Evolutionary conservation across 2,329 filamentous ascomycete genomes (phyloP).

Genomic region (Chrysosporium keratinophilum): DNA sequence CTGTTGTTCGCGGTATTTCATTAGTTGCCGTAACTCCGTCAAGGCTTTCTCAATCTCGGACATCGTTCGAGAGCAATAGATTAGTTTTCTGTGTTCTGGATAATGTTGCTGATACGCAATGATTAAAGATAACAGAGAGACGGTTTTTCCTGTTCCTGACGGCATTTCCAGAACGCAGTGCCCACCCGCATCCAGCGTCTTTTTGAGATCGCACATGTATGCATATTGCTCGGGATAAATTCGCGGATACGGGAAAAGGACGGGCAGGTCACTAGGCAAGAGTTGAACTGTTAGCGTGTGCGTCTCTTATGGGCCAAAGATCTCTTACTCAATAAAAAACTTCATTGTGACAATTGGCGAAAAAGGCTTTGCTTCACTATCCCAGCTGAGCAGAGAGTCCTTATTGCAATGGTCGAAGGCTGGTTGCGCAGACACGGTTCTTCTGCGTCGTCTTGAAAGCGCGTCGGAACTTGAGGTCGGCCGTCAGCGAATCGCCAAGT

Average conservation of each 20-base stretch:
- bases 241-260: conserved; percentile 64
- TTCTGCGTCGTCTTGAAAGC: background rate
- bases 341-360: conserved; percentile 47
- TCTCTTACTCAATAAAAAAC: conserved; percentile 61
- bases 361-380: background rate
- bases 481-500: conserved; percentile 1
- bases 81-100: conserved; percentile 86
- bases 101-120: conserved; percentile 93
- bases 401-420: background rate
- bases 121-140: conserved; percentile 88
- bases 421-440: background rate
- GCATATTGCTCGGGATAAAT: conserved; percentile 67
- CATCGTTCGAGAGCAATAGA: conserved; percentile 99
- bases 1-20: conserved; percentile 86
- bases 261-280: conserved; percentile 51
- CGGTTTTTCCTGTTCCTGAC: conserved; percentile 94
- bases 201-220: conserved; percentile 77
- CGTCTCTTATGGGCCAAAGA: background rate
- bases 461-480: background rate
- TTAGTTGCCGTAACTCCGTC: conserved; percentile 78
- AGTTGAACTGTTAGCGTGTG: conserved; percentile 16
- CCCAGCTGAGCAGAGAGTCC: background rate
- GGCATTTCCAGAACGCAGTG: conserved; percentile 98
- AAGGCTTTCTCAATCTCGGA: conserved; percentile 98
- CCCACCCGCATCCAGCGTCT: conserved; percentile 82